Conservation (phyloP, 2,329 filamentous ascomycete genomes). For the Trichoderma sp. region DNA sequence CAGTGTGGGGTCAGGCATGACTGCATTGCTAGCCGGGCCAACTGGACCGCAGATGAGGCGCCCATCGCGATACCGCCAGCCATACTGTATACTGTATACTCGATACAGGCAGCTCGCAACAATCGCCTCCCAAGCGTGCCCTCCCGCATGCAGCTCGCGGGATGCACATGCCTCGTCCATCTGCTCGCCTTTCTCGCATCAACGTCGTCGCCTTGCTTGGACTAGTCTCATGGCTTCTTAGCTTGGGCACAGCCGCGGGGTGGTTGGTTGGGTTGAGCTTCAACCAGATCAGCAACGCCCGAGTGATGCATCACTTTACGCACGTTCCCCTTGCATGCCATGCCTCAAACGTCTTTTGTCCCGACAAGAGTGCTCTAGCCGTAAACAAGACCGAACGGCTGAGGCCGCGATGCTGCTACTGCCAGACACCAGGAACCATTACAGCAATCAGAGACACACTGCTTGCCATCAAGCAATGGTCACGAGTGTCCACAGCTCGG, state of each 20-base stretch:
- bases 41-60: slow-evolving; percentile 16
- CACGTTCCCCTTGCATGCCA: neutral
- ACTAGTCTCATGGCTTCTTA: no score
- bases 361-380: neutral
- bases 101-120: neutral
- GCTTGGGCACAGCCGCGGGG: slow-evolving; percentile 14
- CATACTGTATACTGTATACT: no score
- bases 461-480: neutral
- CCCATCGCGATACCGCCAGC: neutral
- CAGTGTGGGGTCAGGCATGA: slow-evolving; percentile 25
- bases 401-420: neutral
- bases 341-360: neutral
- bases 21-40: slow-evolving; percentile 19
- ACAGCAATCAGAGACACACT: neutral
- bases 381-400: neutral
- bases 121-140: neutral
- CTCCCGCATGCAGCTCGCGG: slow-evolving; percentile 1
- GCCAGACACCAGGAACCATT: neutral
- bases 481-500: neutral
- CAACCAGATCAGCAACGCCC: neutral
- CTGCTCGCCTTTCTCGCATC: slow-evolving; percentile 9
- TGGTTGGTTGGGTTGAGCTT: neutral
- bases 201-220: neutral
- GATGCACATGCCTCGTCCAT: neutral
- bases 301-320: neutral